Percentiles rank a stretch among this genome's conserved stretches.
phyloP scores from a whole-genome alignment of 129 eudicot species.

The Tagetes patula region DNA sequence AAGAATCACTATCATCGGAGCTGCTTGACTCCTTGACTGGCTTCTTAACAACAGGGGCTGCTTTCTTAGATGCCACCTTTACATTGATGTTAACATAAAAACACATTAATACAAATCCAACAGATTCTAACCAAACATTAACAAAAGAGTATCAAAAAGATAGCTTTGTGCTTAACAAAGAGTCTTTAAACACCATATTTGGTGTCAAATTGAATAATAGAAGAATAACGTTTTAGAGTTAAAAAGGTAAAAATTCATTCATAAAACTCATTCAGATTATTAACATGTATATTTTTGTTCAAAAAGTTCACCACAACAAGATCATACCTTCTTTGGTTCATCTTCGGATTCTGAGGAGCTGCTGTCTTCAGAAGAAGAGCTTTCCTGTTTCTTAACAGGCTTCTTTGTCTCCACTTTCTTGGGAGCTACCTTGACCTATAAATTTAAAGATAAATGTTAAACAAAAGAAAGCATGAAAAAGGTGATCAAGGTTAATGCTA shows the following conservation, averaged over 20 bases:
- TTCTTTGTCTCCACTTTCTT: constrained; percentile 21
- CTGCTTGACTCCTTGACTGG: constrained; percentile 35
- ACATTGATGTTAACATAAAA: background rate
- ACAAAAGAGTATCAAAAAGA: background rate
- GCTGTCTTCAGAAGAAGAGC: background rate
- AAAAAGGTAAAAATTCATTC: too few relatives aligned
- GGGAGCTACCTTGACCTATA: constrained; percentile 18
- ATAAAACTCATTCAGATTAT: too few relatives aligned
- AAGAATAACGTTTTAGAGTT: too few relatives aligned
- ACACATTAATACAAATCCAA: background rate
- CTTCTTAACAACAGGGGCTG: constrained; percentile 38
- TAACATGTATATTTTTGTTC: too few relatives aligned
- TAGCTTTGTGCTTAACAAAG: background rate
- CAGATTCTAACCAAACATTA: background rate
- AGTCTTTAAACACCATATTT: background rate
- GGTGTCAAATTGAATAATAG: background rate
- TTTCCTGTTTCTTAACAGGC: background rate
- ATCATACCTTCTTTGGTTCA: background rate
- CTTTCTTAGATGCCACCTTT: constrained; percentile 27
- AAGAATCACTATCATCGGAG: constrained; percentile 38
- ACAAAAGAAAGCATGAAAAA: background rate
- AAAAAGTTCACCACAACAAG: background rate
- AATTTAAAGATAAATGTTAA: too few relatives aligned
- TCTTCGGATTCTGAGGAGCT: constrained; percentile 4
- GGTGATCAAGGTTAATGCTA: background rate